phyloP scores from a whole-genome alignment of 345 rosid genomes.

The Dovyalis caffra region DNA sequence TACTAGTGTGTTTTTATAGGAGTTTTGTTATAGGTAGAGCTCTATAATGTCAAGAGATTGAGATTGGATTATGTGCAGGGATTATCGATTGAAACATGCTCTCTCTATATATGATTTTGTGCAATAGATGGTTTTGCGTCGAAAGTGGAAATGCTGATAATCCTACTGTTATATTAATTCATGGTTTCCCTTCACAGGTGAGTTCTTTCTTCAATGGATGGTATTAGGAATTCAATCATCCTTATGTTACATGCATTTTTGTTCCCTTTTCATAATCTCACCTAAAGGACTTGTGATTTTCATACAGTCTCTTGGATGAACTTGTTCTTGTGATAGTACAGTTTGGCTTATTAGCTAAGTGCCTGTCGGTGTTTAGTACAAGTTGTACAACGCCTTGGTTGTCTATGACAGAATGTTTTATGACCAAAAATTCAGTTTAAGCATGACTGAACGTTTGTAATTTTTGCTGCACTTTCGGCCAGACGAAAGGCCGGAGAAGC shows the following conservation, averaged over 20 bases:
- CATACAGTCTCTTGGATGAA: not conserved
- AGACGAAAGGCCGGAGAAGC: no score
- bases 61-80: conserved; percentile 53
- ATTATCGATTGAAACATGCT: conserved; percentile 46
- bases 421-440: no score
- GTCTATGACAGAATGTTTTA: no score
- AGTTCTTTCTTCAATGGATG: conserved; percentile 7
- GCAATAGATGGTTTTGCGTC: conserved; percentile 89
- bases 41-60: conserved; percentile 36
- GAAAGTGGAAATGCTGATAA: conserved; percentile 64
- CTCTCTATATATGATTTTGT: conserved; percentile 53
- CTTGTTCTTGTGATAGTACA: no score
- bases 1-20: not conserved
- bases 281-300: not conserved
- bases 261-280: no score
- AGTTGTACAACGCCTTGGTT: no score
- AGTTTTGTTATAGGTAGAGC: conserved; percentile 14
- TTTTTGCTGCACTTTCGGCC: no score
- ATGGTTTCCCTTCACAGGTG: conserved; percentile 95
- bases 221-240: not conserved
- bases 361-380: no score
- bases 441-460: no score
- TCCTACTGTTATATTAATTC: conserved; percentile 67
- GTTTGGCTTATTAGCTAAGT: no score
- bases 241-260: not conserved